Conservation (phyloP, 2,329 filamentous ascomycete species). For the Zarea fungicola region DNA sequence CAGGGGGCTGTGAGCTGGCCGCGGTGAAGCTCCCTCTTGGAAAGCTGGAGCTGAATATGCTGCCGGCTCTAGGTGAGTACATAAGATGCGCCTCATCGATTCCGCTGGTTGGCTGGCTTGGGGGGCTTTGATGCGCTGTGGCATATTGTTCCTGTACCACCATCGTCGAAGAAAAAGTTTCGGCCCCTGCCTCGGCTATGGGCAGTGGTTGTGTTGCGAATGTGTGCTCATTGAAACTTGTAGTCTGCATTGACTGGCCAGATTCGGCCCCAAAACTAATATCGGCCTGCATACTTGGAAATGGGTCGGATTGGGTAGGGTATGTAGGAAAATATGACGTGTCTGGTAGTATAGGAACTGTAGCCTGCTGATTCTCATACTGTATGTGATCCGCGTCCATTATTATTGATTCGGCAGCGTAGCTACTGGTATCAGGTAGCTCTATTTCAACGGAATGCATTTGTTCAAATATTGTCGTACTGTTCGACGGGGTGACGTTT, state of each 20-base stretch:
- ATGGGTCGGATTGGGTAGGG: neutral
- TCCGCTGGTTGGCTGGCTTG: constrained; percentile 11
- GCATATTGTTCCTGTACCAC: neutral
- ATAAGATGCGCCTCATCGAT: neutral
- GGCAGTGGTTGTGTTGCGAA: neutral
- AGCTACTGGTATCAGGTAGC: neutral
- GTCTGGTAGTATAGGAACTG: neutral
- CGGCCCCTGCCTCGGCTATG: too few relatives aligned
- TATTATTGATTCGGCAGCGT: neutral
- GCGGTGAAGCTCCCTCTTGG: neutral
- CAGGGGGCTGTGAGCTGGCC: neutral
- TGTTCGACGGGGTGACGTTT: neutral
- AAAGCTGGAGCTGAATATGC: neutral
- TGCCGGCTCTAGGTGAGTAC: neutral
- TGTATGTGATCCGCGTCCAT: neutral
- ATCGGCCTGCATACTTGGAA: neutral
- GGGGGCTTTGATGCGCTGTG: neutral
- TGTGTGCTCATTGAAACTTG: neutral
- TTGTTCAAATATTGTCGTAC: neutral
- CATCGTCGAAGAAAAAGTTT: neutral
- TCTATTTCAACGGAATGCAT: neutral
- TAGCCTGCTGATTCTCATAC: neutral
- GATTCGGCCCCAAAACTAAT: neutral
- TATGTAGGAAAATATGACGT: neutral
- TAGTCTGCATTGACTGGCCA: neutral